Percentiles rank a stretch among this genome's conserved stretches.
Conservation (phyloP, 2,329 filamentous ascomycete genomes). For the Thielaviopsis ethacetica region DNA sequence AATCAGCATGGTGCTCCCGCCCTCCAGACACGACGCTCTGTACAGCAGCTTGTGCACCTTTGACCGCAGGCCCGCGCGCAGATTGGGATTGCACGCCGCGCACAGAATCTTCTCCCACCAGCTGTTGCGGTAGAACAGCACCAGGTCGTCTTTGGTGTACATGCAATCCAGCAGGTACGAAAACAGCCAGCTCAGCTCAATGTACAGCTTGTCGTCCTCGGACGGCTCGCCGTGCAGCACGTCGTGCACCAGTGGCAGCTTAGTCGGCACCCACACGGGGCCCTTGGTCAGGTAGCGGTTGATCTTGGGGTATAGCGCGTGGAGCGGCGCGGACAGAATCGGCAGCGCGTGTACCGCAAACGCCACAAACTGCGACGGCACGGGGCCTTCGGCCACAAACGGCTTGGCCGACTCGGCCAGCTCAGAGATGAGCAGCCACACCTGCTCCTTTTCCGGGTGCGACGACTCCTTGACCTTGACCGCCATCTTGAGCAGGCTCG, state of each 20-base stretch:
- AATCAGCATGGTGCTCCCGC: conserved; percentile 63
- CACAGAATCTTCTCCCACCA: conserved; percentile 63
- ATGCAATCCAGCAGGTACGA: conserved; percentile 52
- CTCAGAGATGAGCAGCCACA: conserved; percentile 68
- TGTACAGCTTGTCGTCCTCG: conserved; percentile 55
- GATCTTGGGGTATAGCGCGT: conserved; percentile 71
- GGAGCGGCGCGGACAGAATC: conserved; percentile 59
- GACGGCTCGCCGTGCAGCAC: conserved; percentile 49
- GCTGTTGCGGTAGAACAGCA: conserved; percentile 41
- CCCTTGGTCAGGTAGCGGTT: conserved; percentile 68
- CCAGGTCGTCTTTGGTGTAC: conserved; percentile 41
- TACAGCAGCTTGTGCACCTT: conserved; percentile 47
- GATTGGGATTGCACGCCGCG: conserved; percentile 49
- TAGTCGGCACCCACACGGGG: conserved; percentile 59
- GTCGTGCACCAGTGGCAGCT: conserved; percentile 52
- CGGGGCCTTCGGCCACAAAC: conserved; percentile 35
- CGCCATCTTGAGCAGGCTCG: conserved; percentile 49
- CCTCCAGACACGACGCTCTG: conserved; percentile 48
- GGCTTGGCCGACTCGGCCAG: conserved; percentile 55
- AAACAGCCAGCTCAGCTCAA: conserved; percentile 60
- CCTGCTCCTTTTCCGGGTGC: conserved; percentile 58
- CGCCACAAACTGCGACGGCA: conserved; percentile 59
- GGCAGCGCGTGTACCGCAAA: conserved; percentile 57
- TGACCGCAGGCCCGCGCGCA: conserved; percentile 41
- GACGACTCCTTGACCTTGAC: conserved; percentile 48